Percentiles rank a stretch among this genome's conserved stretches.
phyloP scores from a whole-genome alignment of 768 basidiomycete species.

The Collybia nuda region DNA sequence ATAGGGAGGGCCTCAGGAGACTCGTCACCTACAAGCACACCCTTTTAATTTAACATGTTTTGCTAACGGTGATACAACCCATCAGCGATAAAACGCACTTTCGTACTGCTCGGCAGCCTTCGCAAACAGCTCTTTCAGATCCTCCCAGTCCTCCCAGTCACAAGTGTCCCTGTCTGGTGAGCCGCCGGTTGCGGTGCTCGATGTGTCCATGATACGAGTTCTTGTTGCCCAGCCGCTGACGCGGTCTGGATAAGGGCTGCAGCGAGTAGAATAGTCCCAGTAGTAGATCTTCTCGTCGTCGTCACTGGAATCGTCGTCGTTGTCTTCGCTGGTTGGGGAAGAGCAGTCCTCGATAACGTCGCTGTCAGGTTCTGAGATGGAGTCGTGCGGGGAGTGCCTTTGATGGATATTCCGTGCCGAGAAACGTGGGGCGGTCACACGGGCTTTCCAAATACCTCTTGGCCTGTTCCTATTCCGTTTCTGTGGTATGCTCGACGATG shows the following conservation, averaged over 20 bases:
- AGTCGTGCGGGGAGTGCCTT: conserved; percentile 16
- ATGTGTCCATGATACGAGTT: conserved; percentile 39
- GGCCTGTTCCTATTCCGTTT: conserved; percentile 30
- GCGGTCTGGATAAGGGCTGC: conserved; percentile 23
- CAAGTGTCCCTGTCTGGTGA: conserved; percentile 20
- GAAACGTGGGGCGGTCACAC: conserved; percentile 31
- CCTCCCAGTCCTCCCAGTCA: conserved; percentile 60
- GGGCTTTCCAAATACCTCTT: conserved; percentile 45
- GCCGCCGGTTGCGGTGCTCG: conserved; percentile 30
- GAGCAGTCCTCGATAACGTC: conserved; percentile 21
- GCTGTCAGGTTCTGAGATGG: conserved; percentile 10
- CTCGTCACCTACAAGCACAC: conserved; percentile 43
- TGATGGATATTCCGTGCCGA: conserved; percentile 18
- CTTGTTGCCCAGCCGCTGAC: conserved; percentile 29
- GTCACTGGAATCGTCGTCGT: conserved; percentile 3
- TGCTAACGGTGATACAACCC: conserved; percentile 4
- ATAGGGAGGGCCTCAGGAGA: conserved; percentile 49
- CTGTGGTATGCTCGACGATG: conserved; percentile 12
- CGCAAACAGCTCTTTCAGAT: conserved; percentile 62
- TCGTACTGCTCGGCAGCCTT: conserved; percentile 60
- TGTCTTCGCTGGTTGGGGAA: conserved; percentile 11
- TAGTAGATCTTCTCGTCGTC: conserved; percentile 24
- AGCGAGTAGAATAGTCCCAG: conserved; percentile 33
- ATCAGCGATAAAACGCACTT: conserved; percentile 34
- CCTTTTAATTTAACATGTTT: conserved; percentile 13